Conservation (phyloP, 2,329 filamentous ascomycete genomes). For the Alternaria consortialis region DNA sequence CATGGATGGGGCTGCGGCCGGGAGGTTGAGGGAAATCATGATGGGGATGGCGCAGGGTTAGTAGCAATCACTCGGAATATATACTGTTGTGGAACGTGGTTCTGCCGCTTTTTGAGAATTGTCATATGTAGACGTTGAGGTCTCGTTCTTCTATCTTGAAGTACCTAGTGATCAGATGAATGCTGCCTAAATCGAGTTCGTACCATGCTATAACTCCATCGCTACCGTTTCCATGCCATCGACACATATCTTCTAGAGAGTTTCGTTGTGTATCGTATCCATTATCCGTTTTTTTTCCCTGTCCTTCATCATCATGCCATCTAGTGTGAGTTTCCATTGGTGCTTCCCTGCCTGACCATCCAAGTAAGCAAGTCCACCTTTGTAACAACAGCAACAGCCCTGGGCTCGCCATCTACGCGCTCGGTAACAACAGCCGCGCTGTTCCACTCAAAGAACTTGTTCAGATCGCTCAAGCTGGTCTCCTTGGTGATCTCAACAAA, state of each 20-base stretch:
- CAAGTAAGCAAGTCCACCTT: conserved; percentile 96
- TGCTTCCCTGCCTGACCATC: conserved; percentile 68
- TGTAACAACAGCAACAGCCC: conserved; percentile 89
- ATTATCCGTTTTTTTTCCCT: neutral
- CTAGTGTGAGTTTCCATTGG: conserved; percentile 14
- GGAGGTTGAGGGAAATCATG: conserved; percentile 30
- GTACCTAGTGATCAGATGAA: neutral
- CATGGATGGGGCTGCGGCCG: conserved; percentile 40
- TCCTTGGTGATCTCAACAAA: conserved; percentile 96
- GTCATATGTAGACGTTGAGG: conserved; percentile 14
- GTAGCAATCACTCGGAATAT: neutral
- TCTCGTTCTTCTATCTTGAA: conserved; percentile 1
- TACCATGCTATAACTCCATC: neutral
- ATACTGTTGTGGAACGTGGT: neutral
- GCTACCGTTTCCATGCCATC: neutral
- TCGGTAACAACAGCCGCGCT: conserved; percentile 95
- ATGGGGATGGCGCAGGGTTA: neutral
- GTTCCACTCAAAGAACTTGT: conserved; percentile 98
- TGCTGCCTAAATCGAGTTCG: neutral
- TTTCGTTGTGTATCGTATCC: neutral
- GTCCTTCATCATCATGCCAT: neutral
- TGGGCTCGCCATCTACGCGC: conserved; percentile 66
- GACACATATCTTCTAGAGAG: neutral
- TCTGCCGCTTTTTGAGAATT: neutral
- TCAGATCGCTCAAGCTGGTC: conserved; percentile 82